Conservation (phyloP, 352 stramenopile genomes). For the Pythium aphanidermatum region DNA sequence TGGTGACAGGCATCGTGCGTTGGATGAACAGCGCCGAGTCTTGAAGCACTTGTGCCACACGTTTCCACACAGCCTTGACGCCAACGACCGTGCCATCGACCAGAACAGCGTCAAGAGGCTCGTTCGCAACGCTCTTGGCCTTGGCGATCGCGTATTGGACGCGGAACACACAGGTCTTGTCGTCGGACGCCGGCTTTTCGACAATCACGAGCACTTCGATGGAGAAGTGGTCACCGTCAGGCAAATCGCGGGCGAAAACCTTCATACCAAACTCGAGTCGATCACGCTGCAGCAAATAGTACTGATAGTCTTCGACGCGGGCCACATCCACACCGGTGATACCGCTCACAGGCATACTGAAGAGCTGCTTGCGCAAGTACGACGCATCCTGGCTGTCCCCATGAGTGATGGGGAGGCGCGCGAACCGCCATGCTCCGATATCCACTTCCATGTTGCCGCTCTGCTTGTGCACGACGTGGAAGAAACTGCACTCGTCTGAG, state of each 20-base stretch:
- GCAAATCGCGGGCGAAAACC: constrained; percentile 38
- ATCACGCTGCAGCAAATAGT: constrained; percentile 32
- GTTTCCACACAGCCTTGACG: constrained; percentile 51
- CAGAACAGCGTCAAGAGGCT: constrained; percentile 27
- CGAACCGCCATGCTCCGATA: constrained; percentile 42
- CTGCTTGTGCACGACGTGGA: constrained; percentile 25
- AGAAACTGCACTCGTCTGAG: constrained; percentile 51
- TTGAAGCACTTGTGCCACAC: constrained; percentile 35
- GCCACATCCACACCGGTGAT: constrained; percentile 38
- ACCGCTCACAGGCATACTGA: constrained; percentile 47
- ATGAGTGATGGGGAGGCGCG: constrained; percentile 3
- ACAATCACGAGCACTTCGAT: constrained; percentile 26
- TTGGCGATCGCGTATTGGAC: constrained; percentile 33
- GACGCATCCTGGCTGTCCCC: neutral
- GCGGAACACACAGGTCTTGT: constrained; percentile 23
- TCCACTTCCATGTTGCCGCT: constrained; percentile 58
- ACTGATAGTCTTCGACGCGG: constrained; percentile 53
- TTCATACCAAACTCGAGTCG: constrained; percentile 70
- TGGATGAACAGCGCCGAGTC: constrained; percentile 28
- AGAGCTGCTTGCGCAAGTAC: constrained; percentile 49
- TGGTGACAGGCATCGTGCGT: constrained; percentile 12
- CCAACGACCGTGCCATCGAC: constrained; percentile 35
- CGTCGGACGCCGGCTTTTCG: neutral
- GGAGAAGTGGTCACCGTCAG: constrained; percentile 50
- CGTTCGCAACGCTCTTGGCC: constrained; percentile 13